These are phyloP conservation scores for Verticillium klebahnii DNA, from an alignment of 2,329 filamentous ascomycete species.

Conservation along the genomic window DNA sequence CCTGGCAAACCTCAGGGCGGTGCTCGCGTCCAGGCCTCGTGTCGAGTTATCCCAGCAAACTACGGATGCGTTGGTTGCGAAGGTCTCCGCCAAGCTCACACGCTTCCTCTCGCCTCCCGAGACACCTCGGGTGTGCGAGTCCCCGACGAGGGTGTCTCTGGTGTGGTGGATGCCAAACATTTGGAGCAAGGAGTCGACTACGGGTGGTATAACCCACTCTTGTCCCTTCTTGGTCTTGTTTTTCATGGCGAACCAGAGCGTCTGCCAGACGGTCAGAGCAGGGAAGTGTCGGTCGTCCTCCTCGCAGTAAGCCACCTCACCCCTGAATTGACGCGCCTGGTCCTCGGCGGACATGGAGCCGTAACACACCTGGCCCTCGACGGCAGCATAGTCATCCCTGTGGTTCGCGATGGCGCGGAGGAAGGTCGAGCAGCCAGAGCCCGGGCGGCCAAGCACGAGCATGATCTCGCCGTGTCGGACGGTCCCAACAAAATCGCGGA, in stretches of 20 bases:
- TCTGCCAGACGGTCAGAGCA: slow-evolving; percentile 71
- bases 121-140: slow-evolving; percentile 60
- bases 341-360: slow-evolving; percentile 65
- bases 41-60: slow-evolving; percentile 73
- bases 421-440: no score
- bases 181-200: slow-evolving; percentile 30
- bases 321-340: slow-evolving; percentile 64
- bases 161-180: slow-evolving; percentile 66
- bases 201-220: slow-evolving; percentile 22
- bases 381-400: slow-evolving; percentile 45
- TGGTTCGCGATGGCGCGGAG: no score
- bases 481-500: no score
- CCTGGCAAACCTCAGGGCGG: slow-evolving; percentile 67
- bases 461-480: no score
- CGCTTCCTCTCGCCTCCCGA: slow-evolving; percentile 67
- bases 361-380: slow-evolving; percentile 67
- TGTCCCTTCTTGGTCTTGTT: slow-evolving; percentile 16
- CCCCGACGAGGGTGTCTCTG: slow-evolving; percentile 63
- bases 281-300: slow-evolving; percentile 79
- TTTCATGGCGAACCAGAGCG: slow-evolving; percentile 59
- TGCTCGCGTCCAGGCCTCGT: slow-evolving; percentile 66
- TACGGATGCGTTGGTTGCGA: slow-evolving; percentile 36
- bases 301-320: slow-evolving; percentile 73
- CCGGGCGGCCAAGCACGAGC: no score
- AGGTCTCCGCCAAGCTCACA: slow-evolving; percentile 64